Conservation (phyloP, 768 basidiomycete genomes). For the Lenzites betulinus region DNA sequence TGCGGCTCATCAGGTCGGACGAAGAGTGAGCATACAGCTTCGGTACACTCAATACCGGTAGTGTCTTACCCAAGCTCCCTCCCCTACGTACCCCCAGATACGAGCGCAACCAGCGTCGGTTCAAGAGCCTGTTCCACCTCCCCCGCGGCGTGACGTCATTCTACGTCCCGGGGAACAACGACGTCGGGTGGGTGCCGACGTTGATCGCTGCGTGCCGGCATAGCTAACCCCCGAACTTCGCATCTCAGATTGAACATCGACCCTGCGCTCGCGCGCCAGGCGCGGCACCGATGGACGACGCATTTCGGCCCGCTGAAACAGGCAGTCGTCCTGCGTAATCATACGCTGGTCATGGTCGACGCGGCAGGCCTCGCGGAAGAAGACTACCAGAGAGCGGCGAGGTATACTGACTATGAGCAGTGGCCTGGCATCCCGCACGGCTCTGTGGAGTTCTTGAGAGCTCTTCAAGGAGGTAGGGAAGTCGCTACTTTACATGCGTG, state of each 20-base stretch:
- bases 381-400: slow-evolving; percentile 66
- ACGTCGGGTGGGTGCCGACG: slow-evolving; percentile 58
- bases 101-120: slow-evolving; percentile 62
- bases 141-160: slow-evolving; percentile 51
- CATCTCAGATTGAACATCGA: slow-evolving; percentile 24
- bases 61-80: no score
- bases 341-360: slow-evolving; percentile 72
- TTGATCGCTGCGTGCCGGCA: slow-evolving; percentile 22
- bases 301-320: slow-evolving; percentile 74
- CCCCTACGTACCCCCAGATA: no score
- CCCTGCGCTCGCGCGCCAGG: slow-evolving; percentile 29
- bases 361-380: slow-evolving; percentile 83
- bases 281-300: slow-evolving; percentile 57
- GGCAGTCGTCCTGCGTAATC: slow-evolving; percentile 61
- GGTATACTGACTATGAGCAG: slow-evolving; percentile 48
- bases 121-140: slow-evolving; percentile 66
- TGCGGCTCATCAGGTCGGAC: slow-evolving; percentile 60
- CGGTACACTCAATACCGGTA: no score
- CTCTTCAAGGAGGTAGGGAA: slow-evolving; percentile 44
- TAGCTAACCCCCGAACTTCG: background rate
- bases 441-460: slow-evolving; percentile 60
- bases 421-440: slow-evolving; percentile 60
- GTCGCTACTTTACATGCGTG: background rate
- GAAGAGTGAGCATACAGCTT: slow-evolving; percentile 58
- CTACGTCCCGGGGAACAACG: slow-evolving; percentile 89